A percentile compares a stretch with the other conserved stretches of the same genome.
Evolutionary conservation across 2,329 filamentous ascomycete species (phyloP).

Genomic region (Xylariaceae sp.): DNA sequence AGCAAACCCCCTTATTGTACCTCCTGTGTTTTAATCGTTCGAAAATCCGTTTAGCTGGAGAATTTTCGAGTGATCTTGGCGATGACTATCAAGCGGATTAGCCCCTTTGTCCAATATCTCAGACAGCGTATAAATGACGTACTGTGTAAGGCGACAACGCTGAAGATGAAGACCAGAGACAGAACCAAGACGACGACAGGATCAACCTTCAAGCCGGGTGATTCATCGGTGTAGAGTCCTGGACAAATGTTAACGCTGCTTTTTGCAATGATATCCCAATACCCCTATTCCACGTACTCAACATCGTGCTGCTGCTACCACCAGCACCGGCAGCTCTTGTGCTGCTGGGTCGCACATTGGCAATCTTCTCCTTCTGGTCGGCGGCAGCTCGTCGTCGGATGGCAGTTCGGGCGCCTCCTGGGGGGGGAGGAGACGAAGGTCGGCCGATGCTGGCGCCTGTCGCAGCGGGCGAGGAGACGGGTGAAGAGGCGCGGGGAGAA

Average conservation of each 20-base stretch:
- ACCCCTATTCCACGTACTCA: slow-evolving; percentile 70
- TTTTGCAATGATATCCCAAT: not conserved
- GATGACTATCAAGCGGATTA: slow-evolving; percentile 69
- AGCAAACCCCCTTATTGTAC: slow-evolving; percentile 13
- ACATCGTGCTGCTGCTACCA: slow-evolving; percentile 96
- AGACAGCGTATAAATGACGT: slow-evolving; percentile 50
- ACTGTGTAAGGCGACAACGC: slow-evolving; percentile 97
- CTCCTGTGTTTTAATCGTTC: slow-evolving; percentile 5
- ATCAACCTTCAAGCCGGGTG: slow-evolving; percentile 95
- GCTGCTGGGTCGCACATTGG: slow-evolving; percentile 90
- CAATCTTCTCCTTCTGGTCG: slow-evolving; percentile 96
- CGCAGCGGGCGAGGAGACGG: slow-evolving; percentile 61
- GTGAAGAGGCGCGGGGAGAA: slow-evolving; percentile 67
- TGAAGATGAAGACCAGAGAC: slow-evolving; percentile 98
- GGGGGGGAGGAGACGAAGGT: slow-evolving; percentile 84
- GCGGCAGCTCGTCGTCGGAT: slow-evolving; percentile 95
- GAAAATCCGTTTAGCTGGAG: slow-evolving; percentile 58
- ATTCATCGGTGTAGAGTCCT: slow-evolving; percentile 98
- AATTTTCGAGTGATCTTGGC: slow-evolving; percentile 94
- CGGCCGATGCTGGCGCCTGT: slow-evolving; percentile 76
- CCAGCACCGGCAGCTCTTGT: slow-evolving; percentile 93
- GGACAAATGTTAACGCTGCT: slow-evolving; percentile 37
- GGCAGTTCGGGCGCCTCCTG: slow-evolving; percentile 92
- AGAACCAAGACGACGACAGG: slow-evolving; percentile 96
- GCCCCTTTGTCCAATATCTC: slow-evolving; percentile 23